Evolutionary conservation across 2,329 filamentous ascomycete species (phyloP), one percentile per base, ranked within the genome.

Genomic region (Aspergillus sp.): DNA sequence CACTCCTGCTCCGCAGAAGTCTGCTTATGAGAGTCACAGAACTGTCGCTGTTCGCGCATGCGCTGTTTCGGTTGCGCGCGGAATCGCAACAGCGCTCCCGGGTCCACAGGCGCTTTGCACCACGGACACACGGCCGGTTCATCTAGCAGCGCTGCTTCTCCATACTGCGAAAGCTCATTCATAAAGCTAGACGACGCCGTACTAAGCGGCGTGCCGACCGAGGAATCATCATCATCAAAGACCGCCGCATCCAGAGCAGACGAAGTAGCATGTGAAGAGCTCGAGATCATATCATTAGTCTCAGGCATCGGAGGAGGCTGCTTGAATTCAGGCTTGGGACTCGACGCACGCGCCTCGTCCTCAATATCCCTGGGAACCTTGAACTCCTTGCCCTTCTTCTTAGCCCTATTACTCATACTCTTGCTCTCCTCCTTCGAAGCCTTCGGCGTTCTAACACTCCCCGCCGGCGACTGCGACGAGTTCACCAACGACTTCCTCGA

Each of bases 11-110:
- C 66, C 59, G 88, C 89, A 2, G 83, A 78, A 30, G 79, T 76
- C 60, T 79, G 82, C 67, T 84, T 85, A 78, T 92, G 90, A 7
- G 80, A 76, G 47, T 81, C 79, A 72, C 89, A 92, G 73, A 92
- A 91, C 17, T 75, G 79, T 10, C 71, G 65, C 32, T 76, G 74
- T 9, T 77, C 74, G 10, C 72, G 73, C 19, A 77, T 63, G 2
- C 75, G 73, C 57, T 73, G 73, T 28, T 68, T 71, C 2, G 72
- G 67, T 39, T 72, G 71, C 5, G 68, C 58, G 9, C 81, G 80
- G 66, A 86, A 86, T 2, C 79, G 77, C 55, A 82, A 75, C n/a
- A 91, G 79, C 1, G 85, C 74, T 0, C 77, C 76, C 9, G 78
- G 75, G 55, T 87, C 82, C 5, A 93, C 86, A 2, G 78, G 68